These are phyloP conservation scores for Alternaria conjuncta DNA, from an alignment of 2,329 filamentous ascomycete species.

Conservation along the genomic window DNA sequence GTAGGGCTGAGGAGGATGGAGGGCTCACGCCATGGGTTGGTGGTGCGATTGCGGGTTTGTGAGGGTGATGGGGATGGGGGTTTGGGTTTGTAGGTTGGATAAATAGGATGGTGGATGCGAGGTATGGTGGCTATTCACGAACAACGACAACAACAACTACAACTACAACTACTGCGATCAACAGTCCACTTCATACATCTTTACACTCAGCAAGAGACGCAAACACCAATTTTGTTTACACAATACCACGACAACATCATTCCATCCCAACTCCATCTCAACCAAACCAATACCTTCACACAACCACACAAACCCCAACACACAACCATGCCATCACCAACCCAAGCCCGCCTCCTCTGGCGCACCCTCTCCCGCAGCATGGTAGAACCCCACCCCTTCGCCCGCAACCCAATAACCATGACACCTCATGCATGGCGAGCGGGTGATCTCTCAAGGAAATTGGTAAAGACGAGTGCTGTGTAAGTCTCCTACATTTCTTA, in stretches of 20 bases:
- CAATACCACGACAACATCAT: not conserved
- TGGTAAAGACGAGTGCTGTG: conserved; percentile 33
- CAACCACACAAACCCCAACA: not conserved
- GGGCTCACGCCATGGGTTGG: conserved; percentile 4
- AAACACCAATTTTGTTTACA: not conserved
- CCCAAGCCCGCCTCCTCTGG: conserved; percentile 39
- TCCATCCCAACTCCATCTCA: not conserved
- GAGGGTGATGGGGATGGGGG: not conserved
- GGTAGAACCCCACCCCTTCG: conserved; percentile 46
- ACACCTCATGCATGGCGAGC: conserved; percentile 34
- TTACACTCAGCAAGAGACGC: not conserved
- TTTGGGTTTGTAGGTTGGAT: not conserved
- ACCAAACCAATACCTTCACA: not conserved
- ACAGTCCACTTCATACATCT: not conserved
- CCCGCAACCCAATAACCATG: conserved; percentile 36
- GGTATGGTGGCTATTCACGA: not conserved
- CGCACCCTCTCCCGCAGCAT: conserved; percentile 41
- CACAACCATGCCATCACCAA: conserved; percentile 39
- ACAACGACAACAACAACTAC: not conserved
- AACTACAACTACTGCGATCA: not conserved
- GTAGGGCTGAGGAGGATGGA: not conserved
- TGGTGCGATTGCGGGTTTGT: not conserved
- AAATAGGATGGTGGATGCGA: not conserved
- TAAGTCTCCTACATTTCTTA: conserved; percentile 20
- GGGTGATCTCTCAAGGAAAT: conserved; percentile 26